These are phyloP conservation scores for Clavulina sp. DNA, from an alignment of 768 basidiomycete genomes.

Conservation along the genomic window DNA sequence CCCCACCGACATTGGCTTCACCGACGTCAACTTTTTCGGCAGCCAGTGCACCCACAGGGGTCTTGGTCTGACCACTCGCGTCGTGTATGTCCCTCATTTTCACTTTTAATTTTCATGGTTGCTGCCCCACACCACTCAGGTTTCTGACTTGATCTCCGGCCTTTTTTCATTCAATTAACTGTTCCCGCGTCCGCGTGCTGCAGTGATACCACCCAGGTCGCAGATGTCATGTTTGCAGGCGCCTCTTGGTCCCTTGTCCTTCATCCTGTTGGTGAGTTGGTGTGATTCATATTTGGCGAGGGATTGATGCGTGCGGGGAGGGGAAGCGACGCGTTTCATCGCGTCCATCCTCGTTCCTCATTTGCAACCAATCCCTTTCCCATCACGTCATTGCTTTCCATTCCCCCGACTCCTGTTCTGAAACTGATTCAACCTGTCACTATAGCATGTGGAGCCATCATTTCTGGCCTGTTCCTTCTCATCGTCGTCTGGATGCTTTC, in stretches of 20 bases:
- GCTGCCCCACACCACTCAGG: background rate
- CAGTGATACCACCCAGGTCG: background rate
- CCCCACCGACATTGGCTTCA: background rate
- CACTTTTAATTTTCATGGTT: too few species aligned
- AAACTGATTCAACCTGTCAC: background rate
- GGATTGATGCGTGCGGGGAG: too few species aligned
- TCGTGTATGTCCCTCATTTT: background rate
- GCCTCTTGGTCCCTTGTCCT: background rate
- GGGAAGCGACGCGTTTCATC: too few species aligned
- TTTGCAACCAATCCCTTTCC: too few species aligned
- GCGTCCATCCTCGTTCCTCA: too few species aligned
- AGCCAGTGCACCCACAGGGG: background rate
- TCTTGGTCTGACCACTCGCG: background rate
- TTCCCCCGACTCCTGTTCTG: background rate
- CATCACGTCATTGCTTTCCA: too few species aligned
- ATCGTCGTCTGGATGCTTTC: background rate
- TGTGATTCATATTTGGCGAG: too few species aligned
- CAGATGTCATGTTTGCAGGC: background rate
- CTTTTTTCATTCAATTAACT: background rate
- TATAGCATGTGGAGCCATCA: background rate
- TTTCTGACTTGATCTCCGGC: background rate
- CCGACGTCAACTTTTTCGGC: background rate
- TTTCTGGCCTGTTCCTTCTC: background rate
- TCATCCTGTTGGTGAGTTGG: background rate
- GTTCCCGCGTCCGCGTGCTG: background rate